A percentile compares a stretch with the other conserved stretches of the same genome.
Evolutionary conservation across 2,329 filamentous ascomycete species (phyloP).

Genomic region (Albophoma yamanashiensis): DNA sequence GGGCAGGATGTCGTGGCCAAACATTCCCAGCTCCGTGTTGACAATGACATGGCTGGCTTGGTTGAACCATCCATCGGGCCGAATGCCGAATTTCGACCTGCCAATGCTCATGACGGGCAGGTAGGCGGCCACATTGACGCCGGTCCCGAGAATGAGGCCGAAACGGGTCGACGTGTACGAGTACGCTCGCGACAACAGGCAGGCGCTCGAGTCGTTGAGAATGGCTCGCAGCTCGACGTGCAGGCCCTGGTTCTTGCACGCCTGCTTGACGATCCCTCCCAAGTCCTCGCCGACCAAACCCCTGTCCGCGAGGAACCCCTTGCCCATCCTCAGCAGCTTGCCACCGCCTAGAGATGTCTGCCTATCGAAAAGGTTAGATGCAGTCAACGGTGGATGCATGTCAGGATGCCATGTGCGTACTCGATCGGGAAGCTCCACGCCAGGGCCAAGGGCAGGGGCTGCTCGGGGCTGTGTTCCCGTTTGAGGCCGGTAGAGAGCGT

Average conservation of each 20-base stretch:
- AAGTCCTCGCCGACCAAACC: slow-evolving; percentile 49
- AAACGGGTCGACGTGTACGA: slow-evolving; percentile 47
- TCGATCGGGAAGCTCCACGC: slow-evolving; percentile 64
- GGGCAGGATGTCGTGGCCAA: slow-evolving; percentile 47
- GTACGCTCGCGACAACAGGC: slow-evolving; percentile 54
- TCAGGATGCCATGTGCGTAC: slow-evolving; percentile 29
- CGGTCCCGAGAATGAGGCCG: slow-evolving; percentile 56
- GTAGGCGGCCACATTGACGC: slow-evolving; percentile 55
- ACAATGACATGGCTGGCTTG: slow-evolving; percentile 52
- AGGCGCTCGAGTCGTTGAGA: slow-evolving; percentile 58
- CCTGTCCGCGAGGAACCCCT: slow-evolving; percentile 50
- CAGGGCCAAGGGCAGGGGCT: slow-evolving; percentile 46
- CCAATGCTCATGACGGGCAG: slow-evolving; percentile 48
- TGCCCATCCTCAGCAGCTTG: slow-evolving; percentile 52
- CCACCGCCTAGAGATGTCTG: slow-evolving; percentile 54
- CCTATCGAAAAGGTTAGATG: slow-evolving; percentile 22
- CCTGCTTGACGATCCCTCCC: slow-evolving; percentile 43
- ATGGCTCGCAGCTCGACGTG: slow-evolving; percentile 48
- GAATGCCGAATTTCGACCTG: slow-evolving; percentile 42
- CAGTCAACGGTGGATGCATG: neutral
- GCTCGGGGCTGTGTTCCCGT: slow-evolving; percentile 22
- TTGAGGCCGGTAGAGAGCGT: slow-evolving; percentile 37
- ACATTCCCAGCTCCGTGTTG: slow-evolving; percentile 60
- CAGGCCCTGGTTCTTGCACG: slow-evolving; percentile 40
- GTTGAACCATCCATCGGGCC: slow-evolving; percentile 45